Base-by-base conservation (phyloP, 495 filamentous ascomycete genomes). In the Staphylotrichum longicolle region DNA sequence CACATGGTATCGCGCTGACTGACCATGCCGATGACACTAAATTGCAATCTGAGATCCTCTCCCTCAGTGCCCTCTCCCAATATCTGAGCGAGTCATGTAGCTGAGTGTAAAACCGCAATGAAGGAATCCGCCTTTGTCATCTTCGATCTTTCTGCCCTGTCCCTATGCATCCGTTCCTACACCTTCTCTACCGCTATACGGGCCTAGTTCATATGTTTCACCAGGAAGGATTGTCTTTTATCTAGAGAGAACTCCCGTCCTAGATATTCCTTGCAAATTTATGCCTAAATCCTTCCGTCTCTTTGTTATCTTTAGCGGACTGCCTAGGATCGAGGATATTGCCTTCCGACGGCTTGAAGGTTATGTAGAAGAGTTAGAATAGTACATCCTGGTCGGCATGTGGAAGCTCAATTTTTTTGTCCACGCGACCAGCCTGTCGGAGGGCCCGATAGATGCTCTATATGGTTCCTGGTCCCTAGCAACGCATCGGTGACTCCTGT, bases 301-400 rank as follows among this genome's bases (percentile, higher is more conserved):
- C 27, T 51, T 10, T 27, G 48, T 53, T n/a, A 20, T 62, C 52
- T 56, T 62, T 46, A n/a, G 50, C 20, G 14, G 33, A n/a, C n/a
- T 62, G 40, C 42, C 39, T 45, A 12, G 42, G 42, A 47, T 50
- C 32, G 42, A 32, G 59, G 51, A 50, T 49, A 35, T 62, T 45
- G 48, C 52, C 40, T 39, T 50, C 40, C 44, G 52, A 41, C n/a
- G 20, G 5, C 59, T 49, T 62, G 44, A 55, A 62, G 51, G 56
- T 45, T 15, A 62, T 55, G 42, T 32, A 49, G 44, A 56, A 62
- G 30, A 56, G 59, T 7, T 51, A 51, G 39, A 54, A 49, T 5
- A 56, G 44, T 30, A 62, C 42, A 32, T 65, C 65, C 3, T 71
- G 69, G 51, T 70, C 70, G 6, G 82, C 80, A 33, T 75, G 67